A percentile compares a stretch with the other conserved stretches of the same genome.
Conservation (phyloP, 148 eudicot genomes). For the Rhododendron ferrugineum region DNA sequence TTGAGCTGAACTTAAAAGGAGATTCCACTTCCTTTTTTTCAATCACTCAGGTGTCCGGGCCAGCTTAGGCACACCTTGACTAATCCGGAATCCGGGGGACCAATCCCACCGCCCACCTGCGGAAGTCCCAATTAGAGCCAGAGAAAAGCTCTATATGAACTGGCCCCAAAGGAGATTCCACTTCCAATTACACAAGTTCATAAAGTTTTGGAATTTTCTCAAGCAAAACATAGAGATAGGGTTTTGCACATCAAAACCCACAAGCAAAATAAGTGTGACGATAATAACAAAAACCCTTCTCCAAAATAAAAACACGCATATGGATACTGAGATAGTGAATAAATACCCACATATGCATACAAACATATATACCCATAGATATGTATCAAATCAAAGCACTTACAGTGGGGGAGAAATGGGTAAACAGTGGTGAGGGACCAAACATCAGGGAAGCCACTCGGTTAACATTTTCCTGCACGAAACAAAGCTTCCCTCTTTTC, state of each 20-base stretch:
- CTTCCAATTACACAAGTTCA: not conserved
- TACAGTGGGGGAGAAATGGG: constrained; percentile 5
- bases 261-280: not conserved
- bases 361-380: not conserved
- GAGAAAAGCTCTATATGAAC: not conserved
- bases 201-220: not conserved
- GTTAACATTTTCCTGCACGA: not conserved
- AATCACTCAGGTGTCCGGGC: too few species aligned
- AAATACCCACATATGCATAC: not conserved
- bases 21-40: not conserved
- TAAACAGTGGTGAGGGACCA: not conserved
- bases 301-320: not conserved
- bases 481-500: not conserved
- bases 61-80: not conserved
- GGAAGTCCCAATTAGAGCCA: too few species aligned
- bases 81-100: not conserved
- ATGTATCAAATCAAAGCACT: not conserved
- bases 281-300: not conserved
- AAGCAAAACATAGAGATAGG: not conserved
- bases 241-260: not conserved
- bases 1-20: not conserved
- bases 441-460: constrained; percentile 6
- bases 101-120: not conserved
- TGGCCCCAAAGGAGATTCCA: not conserved
- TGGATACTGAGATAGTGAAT: not conserved